Base-by-base conservation (phyloP, 805 yeast species). In the Kodamaea restingae region DNA sequence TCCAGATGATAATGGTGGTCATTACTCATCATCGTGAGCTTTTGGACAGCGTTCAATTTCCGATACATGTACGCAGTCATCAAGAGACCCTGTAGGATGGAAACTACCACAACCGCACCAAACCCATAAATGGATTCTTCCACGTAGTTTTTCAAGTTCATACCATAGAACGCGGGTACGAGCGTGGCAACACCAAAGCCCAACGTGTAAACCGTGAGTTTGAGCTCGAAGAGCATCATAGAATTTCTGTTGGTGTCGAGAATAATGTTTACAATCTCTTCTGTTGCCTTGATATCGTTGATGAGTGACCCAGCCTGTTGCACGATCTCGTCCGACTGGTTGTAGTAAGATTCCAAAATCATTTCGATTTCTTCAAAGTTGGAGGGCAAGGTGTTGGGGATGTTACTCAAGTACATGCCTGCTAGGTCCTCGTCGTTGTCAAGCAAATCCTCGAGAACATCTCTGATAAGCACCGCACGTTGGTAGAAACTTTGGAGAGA, bases 181-280 rank as follows among this genome's bases (percentile, higher is more conserved):
- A 86, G 64, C 1, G 95, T 83, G 1, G 95, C 95, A 15, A 86
- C 83, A 0, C 95, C 84, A 53, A 86, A 76, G 0, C 95, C 95
- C 25, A 90, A 60, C 0, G 96, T 87, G 46, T 85, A 86, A 18
- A 90, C 83, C 0, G 95, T 79, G 11, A 88, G 78, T 51, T 85
- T 83, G 46, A 90, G 65, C 53, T 90, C 95, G 49, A 84, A 80
- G 41, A 90, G 71, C 95, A 90, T 87, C 45, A 90, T 66, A 3
- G 95, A 78, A 61, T 90, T 90, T 65, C 97, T 78, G 54, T 88
- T 88, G 2, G 96, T 87, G 59, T 90, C 97, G 39, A 90, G 61
- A 44, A 90, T 88, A 51, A 90, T 88, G 55, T 88, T 88, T 43
- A 87, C 90, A 55, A 90, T 86, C 52, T 90, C 97, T 55, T 88